Evolutionary conservation across 805 yeast species (phyloP).

Genomic region (Saccharomyces kudriavzevii): DNA sequence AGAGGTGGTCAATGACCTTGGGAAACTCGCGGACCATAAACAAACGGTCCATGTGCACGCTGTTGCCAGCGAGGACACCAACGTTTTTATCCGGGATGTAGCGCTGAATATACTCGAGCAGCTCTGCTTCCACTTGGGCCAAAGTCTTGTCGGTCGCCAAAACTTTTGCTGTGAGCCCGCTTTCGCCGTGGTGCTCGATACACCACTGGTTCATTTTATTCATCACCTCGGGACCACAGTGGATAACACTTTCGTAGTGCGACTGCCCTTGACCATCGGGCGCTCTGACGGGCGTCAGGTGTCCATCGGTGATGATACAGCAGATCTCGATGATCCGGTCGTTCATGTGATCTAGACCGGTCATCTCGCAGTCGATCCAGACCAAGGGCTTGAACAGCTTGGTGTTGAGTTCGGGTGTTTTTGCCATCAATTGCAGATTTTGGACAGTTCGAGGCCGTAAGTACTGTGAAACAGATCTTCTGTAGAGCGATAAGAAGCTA

Average conservation of each 20-base stretch:
- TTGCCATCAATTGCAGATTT: not conserved
- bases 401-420: not conserved
- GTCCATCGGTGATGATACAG: slow-evolving; percentile 80
- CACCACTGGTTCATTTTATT: slow-evolving; percentile 88
- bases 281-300: slow-evolving; percentile 43
- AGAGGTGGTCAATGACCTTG: slow-evolving; percentile 46
- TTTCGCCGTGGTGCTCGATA: slow-evolving; percentile 62
- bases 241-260: slow-evolving; percentile 79
- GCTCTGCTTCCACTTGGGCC: slow-evolving; percentile 54
- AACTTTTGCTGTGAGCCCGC: slow-evolving; percentile 73
- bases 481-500: not conserved
- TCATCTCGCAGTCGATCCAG: slow-evolving; percentile 99
- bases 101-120: slow-evolving; percentile 51
- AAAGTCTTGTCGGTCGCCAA: slow-evolving; percentile 46
- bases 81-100: slow-evolving; percentile 43
- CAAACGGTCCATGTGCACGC: slow-evolving; percentile 83
- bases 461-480: not conserved
- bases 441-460: not conserved
- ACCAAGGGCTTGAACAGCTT: slow-evolving; percentile 44
- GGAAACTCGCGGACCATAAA: slow-evolving; percentile 85
- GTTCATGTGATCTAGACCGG: slow-evolving; percentile 74
- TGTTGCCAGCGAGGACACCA: slow-evolving; percentile 83
- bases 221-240: slow-evolving; percentile 52
- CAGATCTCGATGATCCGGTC: slow-evolving; percentile 89
- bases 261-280: slow-evolving; percentile 22